Percentiles rank a stretch among this genome's conserved stretches.
Conservation (phyloP, 148 eudicot genomes). For the Mesembryanthemum crystallinum region DNA sequence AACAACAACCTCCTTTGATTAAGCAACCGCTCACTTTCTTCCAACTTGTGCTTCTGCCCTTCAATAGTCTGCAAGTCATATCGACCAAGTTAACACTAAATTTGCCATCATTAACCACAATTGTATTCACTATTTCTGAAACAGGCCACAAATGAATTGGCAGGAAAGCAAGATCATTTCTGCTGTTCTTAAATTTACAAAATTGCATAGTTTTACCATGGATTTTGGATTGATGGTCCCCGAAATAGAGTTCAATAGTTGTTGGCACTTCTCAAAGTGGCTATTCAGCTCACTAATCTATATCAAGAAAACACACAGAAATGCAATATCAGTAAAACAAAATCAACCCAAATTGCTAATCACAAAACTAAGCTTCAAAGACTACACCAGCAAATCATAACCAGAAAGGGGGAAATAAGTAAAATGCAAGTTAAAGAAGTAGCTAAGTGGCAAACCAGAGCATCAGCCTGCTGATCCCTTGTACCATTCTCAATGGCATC, state of each 20-base stretch:
- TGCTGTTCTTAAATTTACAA: not conserved
- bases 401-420: not conserved
- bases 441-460: constrained; percentile 42
- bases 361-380: not conserved
- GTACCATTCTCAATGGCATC: constrained; percentile 74
- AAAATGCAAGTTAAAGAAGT: not conserved
- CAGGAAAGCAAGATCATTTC: not conserved
- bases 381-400: not conserved
- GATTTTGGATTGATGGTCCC: constrained; percentile 62
- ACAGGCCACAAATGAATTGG: not conserved
- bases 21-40: constrained; percentile 64
- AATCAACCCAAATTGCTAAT: constrained; percentile 11
- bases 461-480: constrained; percentile 84
- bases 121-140: not conserved
- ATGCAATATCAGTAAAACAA: not conserved
- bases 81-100: not conserved
- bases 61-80: constrained; percentile 64
- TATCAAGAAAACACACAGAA: constrained; percentile 13
- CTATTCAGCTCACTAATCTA: constrained; percentile 69
- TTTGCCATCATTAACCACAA: not conserved
- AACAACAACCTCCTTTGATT: constrained; percentile 50
- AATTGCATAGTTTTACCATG: constrained; percentile 41
- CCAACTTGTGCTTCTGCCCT: constrained; percentile 70
- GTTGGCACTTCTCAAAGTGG: constrained; percentile 92
- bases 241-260: constrained; percentile 71